Conservation (phyloP, 2,329 filamentous ascomycete species). For the Fusarium nelsonii region DNA sequence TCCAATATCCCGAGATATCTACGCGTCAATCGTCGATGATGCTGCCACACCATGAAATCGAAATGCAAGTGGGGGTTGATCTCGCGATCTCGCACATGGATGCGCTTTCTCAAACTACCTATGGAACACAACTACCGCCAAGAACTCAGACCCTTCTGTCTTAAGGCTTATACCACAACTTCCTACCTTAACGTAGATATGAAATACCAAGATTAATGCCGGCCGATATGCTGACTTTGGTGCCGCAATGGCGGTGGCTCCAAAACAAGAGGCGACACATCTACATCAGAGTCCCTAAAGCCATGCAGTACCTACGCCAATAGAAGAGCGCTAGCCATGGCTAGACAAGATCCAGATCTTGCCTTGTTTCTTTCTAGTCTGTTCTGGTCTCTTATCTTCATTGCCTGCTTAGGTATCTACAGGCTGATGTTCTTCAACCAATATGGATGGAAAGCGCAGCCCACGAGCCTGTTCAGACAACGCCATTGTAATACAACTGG, state of each 20-base stretch:
- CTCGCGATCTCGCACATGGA: neutral
- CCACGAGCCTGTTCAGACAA: conserved; percentile 6
- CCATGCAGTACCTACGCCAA: neutral
- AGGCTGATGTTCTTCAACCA: neutral
- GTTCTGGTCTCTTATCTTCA: neutral
- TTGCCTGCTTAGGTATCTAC: neutral
- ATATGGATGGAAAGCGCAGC: neutral
- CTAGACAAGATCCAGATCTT: neutral
- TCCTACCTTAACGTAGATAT: too few species aligned
- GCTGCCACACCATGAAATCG: neutral
- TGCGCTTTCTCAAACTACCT: neutral
- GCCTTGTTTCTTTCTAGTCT: neutral
- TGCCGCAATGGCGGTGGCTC: too few species aligned
- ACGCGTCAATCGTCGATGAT: conserved; percentile 24
- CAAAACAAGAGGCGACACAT: too few species aligned
- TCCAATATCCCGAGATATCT: conserved; percentile 1
- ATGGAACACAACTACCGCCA: too few species aligned
- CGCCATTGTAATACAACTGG: neutral
- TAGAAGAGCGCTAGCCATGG: neutral
- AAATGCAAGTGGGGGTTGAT: neutral
- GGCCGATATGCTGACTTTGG: too few species aligned
- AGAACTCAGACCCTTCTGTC: too few species aligned
- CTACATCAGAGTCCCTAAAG: neutral
- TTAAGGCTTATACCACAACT: too few species aligned
- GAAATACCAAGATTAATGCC: too few species aligned